phyloP scores from a whole-genome alignment of 1,139 yeast species.

The Pichia sp. region DNA sequence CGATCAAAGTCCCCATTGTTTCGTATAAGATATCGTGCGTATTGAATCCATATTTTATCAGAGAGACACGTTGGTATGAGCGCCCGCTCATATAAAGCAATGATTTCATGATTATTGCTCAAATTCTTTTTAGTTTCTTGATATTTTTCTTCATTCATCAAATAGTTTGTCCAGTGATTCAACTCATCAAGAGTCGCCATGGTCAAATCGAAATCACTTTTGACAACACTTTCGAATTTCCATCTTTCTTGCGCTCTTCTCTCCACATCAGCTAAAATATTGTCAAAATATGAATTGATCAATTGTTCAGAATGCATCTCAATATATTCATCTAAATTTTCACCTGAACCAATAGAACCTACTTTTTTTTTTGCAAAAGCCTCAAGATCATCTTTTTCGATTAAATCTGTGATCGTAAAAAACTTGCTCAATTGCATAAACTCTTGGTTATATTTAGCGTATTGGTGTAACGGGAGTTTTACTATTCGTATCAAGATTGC shows the following conservation, averaged over 20 bases:
- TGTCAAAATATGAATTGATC: conserved; percentile 42
- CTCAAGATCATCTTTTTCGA: conserved; percentile 28
- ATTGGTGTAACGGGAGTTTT: conserved; percentile 62
- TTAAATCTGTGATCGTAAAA: conserved; percentile 36
- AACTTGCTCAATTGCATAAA: conserved; percentile 43
- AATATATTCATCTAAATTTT: conserved; percentile 25
- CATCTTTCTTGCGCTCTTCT: conserved; percentile 51
- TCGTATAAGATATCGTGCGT: conserved; percentile 43
- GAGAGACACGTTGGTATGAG: conserved; percentile 54
- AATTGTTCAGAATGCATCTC: conserved; percentile 32
- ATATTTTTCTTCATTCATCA: conserved; percentile 48
- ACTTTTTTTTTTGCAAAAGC: conserved; percentile 20
- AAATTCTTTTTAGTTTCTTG: conserved; percentile 39
- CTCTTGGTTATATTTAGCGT: conserved; percentile 57
- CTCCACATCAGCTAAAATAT: conserved; percentile 46
- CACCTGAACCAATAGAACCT: not conserved
- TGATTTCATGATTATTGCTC: conserved; percentile 27
- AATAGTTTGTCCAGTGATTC: conserved; percentile 49
- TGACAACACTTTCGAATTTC: conserved; percentile 55
- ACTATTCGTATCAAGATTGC: conserved; percentile 43
- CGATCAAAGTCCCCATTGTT: conserved; percentile 24
- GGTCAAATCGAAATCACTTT: conserved; percentile 42
- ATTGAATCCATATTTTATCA: conserved; percentile 55
- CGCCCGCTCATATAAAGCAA: conserved; percentile 54
- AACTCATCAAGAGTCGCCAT: conserved; percentile 38